Evolutionary conservation across 306 rosid genomes (phyloP).

Genomic region (Lathyrus sativus): DNA sequence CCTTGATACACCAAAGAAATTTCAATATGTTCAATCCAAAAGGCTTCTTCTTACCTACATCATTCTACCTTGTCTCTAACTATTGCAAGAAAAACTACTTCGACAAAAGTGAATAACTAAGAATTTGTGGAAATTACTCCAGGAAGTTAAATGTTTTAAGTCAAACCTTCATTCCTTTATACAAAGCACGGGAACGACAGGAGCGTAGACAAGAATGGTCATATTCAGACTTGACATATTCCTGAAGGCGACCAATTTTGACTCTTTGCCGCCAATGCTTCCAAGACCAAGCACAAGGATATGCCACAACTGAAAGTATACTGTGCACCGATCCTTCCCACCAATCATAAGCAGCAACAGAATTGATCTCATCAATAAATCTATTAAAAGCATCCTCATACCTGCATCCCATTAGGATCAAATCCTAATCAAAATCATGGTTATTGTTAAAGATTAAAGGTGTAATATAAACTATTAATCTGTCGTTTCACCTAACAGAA

Average conservation of each 20-base stretch:
- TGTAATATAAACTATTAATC: slow-evolving; percentile 9
- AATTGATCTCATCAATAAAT: slow-evolving; percentile 91
- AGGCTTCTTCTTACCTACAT: slow-evolving; percentile 26
- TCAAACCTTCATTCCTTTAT: slow-evolving; percentile 98
- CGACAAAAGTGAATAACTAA: slow-evolving; percentile 9
- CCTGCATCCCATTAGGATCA: slow-evolving; percentile 53
- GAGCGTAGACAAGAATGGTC: slow-evolving; percentile 97
- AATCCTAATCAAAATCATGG: slow-evolving; percentile 31
- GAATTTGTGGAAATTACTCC: slow-evolving; percentile 37
- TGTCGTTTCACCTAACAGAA: slow-evolving; percentile 2
- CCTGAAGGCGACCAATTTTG: slow-evolving; percentile 90
- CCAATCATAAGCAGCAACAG: slow-evolving; percentile 97
- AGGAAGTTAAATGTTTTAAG: slow-evolving; percentile 38
- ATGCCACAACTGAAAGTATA: slow-evolving; percentile 89
- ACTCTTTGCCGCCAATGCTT: slow-evolving; percentile 91
- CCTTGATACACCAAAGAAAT: slow-evolving; percentile 16
- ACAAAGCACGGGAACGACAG: slow-evolving; percentile 94
- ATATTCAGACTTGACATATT: slow-evolving; percentile 90
- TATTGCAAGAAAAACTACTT: slow-evolving; percentile 18
- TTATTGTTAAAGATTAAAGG: background rate
- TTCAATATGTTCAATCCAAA: slow-evolving; percentile 14
- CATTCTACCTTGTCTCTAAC: slow-evolving; percentile 34
- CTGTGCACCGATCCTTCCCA: slow-evolving; percentile 99
- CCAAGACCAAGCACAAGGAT: slow-evolving; percentile 99
- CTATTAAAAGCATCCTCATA: slow-evolving; percentile 97